A percentile compares a stretch with the other conserved stretches of the same genome.
Evolutionary conservation across 2,329 filamentous ascomycete species (phyloP).

Genomic region (Madurella fahalii): DNA sequence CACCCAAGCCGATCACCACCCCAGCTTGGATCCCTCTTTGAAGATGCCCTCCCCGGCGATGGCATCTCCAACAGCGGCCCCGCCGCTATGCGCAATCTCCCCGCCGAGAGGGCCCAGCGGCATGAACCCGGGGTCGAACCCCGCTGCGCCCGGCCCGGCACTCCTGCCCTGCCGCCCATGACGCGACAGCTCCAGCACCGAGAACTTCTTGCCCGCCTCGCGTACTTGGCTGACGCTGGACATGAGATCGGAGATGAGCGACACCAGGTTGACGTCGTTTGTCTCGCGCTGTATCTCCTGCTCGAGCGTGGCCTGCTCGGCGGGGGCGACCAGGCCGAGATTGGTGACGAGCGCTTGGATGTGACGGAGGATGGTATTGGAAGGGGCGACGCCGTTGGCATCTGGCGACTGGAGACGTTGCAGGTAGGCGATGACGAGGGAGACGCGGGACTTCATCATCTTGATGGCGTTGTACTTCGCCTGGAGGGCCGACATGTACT

Average conservation of each 20-base stretch:
- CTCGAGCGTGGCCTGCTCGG: slow-evolving; percentile 61
- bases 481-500: slow-evolving; percentile 64
- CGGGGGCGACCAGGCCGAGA: slow-evolving; percentile 74
- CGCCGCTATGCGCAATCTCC: too few relatives aligned
- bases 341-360: slow-evolving; percentile 83
- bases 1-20: too few relatives aligned
- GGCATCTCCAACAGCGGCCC: not conserved
- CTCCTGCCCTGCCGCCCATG: slow-evolving; percentile 10
- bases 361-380: slow-evolving; percentile 76
- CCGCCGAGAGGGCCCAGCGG: too few relatives aligned
- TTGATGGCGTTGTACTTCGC: slow-evolving; percentile 90
- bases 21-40: too few relatives aligned
- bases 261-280: slow-evolving; percentile 78
- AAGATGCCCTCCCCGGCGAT: too few relatives aligned
- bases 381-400: slow-evolving; percentile 40
- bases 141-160: slow-evolving; percentile 5
- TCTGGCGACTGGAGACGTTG: slow-evolving; percentile 46
- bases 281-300: slow-evolving; percentile 70
- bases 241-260: slow-evolving; percentile 70
- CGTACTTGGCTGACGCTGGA: slow-evolving; percentile 67
- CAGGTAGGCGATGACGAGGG: slow-evolving; percentile 72
- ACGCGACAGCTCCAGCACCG: slow-evolving; percentile 46
- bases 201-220: slow-evolving; percentile 71
- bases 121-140: not conserved
- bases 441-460: slow-evolving; percentile 78